Evolutionary conservation across 2,329 filamentous ascomycete species (phyloP), one percentile per base, ranked within the genome.

Genomic region (Sordariomycetes sp.): DNA sequence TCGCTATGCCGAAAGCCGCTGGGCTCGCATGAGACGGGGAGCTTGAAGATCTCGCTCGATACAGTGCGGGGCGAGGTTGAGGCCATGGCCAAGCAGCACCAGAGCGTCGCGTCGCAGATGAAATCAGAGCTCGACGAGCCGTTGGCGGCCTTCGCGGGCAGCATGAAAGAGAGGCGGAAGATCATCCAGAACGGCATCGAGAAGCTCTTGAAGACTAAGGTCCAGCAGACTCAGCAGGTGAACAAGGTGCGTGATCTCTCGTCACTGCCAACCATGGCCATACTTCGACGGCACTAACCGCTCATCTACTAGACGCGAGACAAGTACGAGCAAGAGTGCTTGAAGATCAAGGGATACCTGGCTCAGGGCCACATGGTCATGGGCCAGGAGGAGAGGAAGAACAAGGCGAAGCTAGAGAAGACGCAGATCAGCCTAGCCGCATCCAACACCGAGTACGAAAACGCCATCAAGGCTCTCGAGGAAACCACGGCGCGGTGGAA

Each of bases 291-390:
- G 24, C 22, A 28, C 6, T 54, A 39, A 54, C 59, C 63, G 32
- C 61, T 53, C 39, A 12, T 20, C 12, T 24, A 6, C 7, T 61
- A 90, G 87, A 88, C 91, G 17, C 82, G 94, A 62, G 94, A 99
- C 72, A 86, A 87, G 54, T 99, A 95, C 68, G 94, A 99, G 72
- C 92, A 99, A 70, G 95, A 99, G 64, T 97, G 92, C 68, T 78
- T 99, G 52, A 94, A 96, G 69, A 97, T 99, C 70, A 99, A 99
- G 72, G 94, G 94, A 45, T 99, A 99, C 67, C 82, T 99, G 4
- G 94, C 95, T 3, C 94, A 99, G 71, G 94, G 94, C 10, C 95
- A 99, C 69, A 99, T 99, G 94, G 94, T 99, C 59, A 99, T 99
- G 94, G 94, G 94, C 15, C 94, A 99, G 65, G 94, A 99, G 69